Percentiles rank a stretch among this genome's conserved stretches.
Evolutionary conservation across 2,329 filamentous ascomycete genomes (phyloP).

Genomic region (Colletotrichum magnum): DNA sequence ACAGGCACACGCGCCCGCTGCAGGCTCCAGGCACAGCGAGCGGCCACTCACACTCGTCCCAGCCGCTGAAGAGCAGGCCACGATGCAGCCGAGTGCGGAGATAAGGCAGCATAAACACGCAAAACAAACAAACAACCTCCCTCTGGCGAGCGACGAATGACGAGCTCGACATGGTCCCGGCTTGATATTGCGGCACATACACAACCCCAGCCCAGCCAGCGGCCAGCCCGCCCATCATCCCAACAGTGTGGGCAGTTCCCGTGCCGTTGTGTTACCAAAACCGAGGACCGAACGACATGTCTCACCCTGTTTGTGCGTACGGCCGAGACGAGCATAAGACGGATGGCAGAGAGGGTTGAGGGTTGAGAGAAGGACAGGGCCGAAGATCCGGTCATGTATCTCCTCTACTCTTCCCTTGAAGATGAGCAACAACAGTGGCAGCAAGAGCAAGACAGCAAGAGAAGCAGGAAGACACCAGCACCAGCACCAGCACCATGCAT

Average conservation of each 20-base stretch:
- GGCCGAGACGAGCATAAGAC: no score
- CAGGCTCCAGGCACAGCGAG: slow-evolving; percentile 3
- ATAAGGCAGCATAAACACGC: not conserved
- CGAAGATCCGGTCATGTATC: no score
- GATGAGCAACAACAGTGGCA: not conserved
- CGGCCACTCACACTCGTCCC: not conserved
- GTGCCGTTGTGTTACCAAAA: slow-evolving; percentile 19
- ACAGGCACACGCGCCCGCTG: slow-evolving; percentile 8
- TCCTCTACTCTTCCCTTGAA: no score
- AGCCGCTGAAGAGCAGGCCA: slow-evolving; percentile 29
- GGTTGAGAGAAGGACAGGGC: no score
- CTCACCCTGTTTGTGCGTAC: slow-evolving; percentile 4
- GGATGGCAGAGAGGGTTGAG: no score
- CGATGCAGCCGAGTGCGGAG: not conserved
- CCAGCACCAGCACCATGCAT: no score
- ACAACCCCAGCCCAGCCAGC: not conserved
- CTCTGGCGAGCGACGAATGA: not conserved
- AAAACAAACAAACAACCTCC: not conserved
- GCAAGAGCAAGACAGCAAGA: not conserved
- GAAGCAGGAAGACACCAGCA: not conserved
- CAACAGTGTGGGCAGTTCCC: slow-evolving; percentile 2
- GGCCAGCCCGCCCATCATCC: not conserved
- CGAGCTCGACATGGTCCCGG: not conserved
- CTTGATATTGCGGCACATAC: not conserved
- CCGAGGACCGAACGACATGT: slow-evolving; percentile 27